These are phyloP conservation scores for Fagus crenata DNA, from an alignment of 306 rosid genomes.

Conservation along the genomic window DNA sequence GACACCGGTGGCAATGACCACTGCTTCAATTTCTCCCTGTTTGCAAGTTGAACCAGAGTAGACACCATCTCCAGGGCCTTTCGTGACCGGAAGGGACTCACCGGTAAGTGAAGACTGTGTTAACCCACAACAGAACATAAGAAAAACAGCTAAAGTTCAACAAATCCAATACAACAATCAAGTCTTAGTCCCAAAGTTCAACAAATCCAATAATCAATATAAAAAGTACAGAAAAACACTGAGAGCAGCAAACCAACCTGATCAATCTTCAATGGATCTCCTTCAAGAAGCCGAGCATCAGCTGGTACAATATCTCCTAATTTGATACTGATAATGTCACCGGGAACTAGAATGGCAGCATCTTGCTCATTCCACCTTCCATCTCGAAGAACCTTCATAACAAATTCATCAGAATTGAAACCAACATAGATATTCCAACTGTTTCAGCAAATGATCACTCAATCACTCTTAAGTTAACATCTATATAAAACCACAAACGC, in stretches of 20 bases:
- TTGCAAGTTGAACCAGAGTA: slow-evolving; percentile 99
- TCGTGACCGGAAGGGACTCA: slow-evolving; percentile 92
- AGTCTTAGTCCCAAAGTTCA: background rate
- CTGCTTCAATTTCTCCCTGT: slow-evolving; percentile 97
- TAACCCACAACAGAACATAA: slow-evolving; percentile 32
- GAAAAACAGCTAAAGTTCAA: slow-evolving; percentile 1
- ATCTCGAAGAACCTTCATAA: slow-evolving; percentile 86
- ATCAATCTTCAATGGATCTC: slow-evolving; percentile 95
- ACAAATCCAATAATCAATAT: background rate
- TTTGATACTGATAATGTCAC: slow-evolving; percentile 85
- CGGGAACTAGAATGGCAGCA: slow-evolving; percentile 80
- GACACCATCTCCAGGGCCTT: slow-evolving; percentile 96
- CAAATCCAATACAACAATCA: background rate
- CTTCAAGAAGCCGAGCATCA: slow-evolving; percentile 96
- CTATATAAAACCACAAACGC: background rate
- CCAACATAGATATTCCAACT: background rate
- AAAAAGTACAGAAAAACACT: background rate
- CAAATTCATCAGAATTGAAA: slow-evolving; percentile 29
- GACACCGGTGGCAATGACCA: slow-evolving; percentile 96
- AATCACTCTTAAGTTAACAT: slow-evolving; percentile 16
- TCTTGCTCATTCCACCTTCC: slow-evolving; percentile 96
- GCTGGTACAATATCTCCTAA: slow-evolving; percentile 94
- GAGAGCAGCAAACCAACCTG: slow-evolving; percentile 49
- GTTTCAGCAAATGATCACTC: background rate
- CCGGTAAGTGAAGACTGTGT: slow-evolving; percentile 97